Percentiles rank a stretch among this genome's conserved stretches.
phyloP scores from a whole-genome alignment of 257 asterid genomes.

The Nyctanthes arbortristis region DNA sequence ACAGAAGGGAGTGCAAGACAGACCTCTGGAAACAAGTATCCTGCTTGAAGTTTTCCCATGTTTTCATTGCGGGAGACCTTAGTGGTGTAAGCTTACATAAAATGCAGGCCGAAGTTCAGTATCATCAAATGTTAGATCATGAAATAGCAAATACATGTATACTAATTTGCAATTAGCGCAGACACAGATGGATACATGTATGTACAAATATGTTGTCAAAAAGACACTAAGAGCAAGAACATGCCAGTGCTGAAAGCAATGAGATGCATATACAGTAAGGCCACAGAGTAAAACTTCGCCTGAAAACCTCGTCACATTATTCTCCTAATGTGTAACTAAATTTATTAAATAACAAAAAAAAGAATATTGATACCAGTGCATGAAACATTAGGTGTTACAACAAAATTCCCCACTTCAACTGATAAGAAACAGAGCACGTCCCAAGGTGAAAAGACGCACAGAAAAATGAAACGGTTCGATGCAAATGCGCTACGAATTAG shows the following conservation, averaged over 20 bases:
- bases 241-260: neutral
- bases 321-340: neutral
- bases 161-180: neutral
- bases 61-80: conserved; percentile 83
- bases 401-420: neutral
- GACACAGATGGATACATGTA: neutral
- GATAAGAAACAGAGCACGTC: neutral
- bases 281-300: neutral
- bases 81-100: conserved; percentile 68
- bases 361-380: neutral
- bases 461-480: too few species aligned
- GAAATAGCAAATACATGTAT: neutral
- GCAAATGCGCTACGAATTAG: too few species aligned
- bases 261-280: neutral
- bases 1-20: conserved; percentile 14
- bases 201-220: neutral
- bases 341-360: too few species aligned
- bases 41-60: conserved; percentile 93
- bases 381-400: too few species aligned
- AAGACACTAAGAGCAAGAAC: neutral
- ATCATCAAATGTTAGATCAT: neutral
- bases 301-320: neutral
- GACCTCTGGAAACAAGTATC: conserved; percentile 98
- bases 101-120: conserved; percentile 30
- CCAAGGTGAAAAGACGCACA: too few species aligned